A percentile compares a stretch with the other conserved stretches of the same genome.
Conservation (phyloP, 495 filamentous ascomycete species). For the Penicillium taxi region DNA sequence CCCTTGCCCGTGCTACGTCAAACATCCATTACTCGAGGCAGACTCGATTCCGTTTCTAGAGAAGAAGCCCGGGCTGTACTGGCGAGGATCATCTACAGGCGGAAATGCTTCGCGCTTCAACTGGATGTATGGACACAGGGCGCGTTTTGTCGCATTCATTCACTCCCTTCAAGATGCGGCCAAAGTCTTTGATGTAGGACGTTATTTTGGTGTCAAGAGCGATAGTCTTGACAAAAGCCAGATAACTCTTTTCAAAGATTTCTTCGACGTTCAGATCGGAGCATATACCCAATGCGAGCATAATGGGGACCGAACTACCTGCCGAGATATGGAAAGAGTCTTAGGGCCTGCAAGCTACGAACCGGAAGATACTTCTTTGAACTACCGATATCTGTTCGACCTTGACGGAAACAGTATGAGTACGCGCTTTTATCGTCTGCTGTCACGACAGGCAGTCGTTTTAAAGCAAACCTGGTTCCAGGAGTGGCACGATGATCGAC, state of each 20-base stretch:
- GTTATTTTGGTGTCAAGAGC: background rate
- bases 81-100: constrained; percentile 1
- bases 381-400: constrained; percentile 30
- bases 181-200: background rate
- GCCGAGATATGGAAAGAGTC: constrained; percentile 1
- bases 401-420: constrained; percentile 50
- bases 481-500: constrained; percentile 53
- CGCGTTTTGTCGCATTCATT: constrained; percentile 2
- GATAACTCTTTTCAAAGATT: constrained; percentile 3
- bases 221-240: background rate
- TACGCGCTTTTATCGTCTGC: constrained; percentile 42
- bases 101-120: background rate
- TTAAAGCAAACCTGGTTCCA: constrained; percentile 43
- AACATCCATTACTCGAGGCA: background rate
- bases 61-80: constrained; percentile 2
- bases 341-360: background rate
- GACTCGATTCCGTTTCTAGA: background rate
- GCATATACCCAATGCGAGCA: constrained; percentile 1
- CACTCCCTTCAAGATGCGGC: constrained; percentile 3
- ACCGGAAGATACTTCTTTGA: background rate
- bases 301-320: background rate
- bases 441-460: constrained; percentile 31
- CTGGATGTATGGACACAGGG: constrained; percentile 1
- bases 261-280: constrained; percentile 3
- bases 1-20: constrained; percentile 1